These are phyloP conservation scores for Cutaneotrichosporon daszewskae DNA, from an alignment of 1,284 basidiomycete genomes.

Conservation along the genomic window DNA sequence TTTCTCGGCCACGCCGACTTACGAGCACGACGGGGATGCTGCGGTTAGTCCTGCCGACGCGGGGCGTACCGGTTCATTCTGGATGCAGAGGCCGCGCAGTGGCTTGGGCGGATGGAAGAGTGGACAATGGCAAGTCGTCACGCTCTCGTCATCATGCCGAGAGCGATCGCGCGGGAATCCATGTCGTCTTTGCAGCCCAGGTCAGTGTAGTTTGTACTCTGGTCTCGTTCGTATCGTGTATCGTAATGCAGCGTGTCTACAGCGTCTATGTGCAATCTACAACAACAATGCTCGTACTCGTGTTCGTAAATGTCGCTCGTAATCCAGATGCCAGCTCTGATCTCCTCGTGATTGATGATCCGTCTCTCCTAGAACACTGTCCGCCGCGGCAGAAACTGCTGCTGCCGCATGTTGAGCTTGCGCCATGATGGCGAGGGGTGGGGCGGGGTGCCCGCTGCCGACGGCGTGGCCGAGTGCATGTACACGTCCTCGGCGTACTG, in stretches of 20 bases:
- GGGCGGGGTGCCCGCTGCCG: neutral
- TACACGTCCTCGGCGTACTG: conserved; percentile 6
- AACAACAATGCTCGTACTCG: neutral
- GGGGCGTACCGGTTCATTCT: conserved; percentile 1
- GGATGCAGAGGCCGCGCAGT: neutral
- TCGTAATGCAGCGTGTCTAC: neutral
- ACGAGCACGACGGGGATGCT: conserved; percentile 4
- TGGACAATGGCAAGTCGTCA: neutral
- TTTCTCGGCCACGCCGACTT: too few relatives aligned
- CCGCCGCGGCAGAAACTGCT: conserved; percentile 6
- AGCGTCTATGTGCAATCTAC: neutral
- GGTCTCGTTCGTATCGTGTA: too few relatives aligned
- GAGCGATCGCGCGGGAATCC: too few relatives aligned
- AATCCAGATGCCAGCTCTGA: neutral
- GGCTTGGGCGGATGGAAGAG: neutral
- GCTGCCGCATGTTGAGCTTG: conserved; percentile 14
- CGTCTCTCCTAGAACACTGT: neutral
- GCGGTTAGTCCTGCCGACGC: neutral
- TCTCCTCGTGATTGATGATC: neutral
- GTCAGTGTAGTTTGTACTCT: too few relatives aligned
- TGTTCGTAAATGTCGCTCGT: neutral
- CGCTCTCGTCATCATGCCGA: too few relatives aligned
- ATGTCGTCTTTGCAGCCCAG: too few relatives aligned
- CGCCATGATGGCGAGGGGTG: conserved; percentile 11
- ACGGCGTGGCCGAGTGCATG: neutral